phyloP scores from a whole-genome alignment of 2,329 filamentous ascomycete genomes.

The Canariomyces notabilis region DNA sequence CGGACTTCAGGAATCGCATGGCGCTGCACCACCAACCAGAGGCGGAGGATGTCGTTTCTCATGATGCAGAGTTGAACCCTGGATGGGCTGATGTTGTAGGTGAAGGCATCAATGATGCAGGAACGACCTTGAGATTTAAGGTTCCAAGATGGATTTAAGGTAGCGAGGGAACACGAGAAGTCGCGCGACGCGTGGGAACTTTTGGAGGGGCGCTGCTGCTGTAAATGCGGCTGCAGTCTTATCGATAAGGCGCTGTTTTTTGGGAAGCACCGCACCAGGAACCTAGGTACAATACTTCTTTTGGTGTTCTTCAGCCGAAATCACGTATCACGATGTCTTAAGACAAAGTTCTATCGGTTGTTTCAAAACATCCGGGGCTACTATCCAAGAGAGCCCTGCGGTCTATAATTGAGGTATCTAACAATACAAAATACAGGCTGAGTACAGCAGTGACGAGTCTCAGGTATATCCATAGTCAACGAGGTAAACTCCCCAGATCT shows the following conservation, averaged over 20 bases:
- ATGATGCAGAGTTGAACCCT: slow-evolving; percentile 21
- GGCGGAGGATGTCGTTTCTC: slow-evolving; percentile 52
- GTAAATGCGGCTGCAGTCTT: not conserved
- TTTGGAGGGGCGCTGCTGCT: not conserved
- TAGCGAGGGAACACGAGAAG: not conserved
- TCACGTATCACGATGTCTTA: no score
- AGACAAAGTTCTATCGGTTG: no score
- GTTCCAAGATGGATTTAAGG: not conserved
- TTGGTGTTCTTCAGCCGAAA: no score
- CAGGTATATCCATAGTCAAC: no score
- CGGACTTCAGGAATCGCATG: slow-evolving; percentile 67
- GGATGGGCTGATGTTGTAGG: no score
- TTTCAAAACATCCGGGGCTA: no score
- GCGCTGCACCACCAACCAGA: slow-evolving; percentile 68
- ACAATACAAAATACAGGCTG: slow-evolving; percentile 8
- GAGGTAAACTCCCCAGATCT: slow-evolving; percentile 42
- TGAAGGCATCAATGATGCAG: no score
- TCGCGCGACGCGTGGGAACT: not conserved
- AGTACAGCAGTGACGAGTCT: not conserved
- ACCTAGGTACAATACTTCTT: no score
- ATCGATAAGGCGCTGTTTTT: not conserved
- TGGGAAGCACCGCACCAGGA: no score
- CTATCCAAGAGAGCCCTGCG: not conserved
- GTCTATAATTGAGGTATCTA: slow-evolving; percentile 10
- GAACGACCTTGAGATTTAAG: no score